Evolutionary conservation across 208 protist genomes (phyloP), one percentile per base, ranked within the genome.

Genomic region (Blastocrithidia nonstop): DNA sequence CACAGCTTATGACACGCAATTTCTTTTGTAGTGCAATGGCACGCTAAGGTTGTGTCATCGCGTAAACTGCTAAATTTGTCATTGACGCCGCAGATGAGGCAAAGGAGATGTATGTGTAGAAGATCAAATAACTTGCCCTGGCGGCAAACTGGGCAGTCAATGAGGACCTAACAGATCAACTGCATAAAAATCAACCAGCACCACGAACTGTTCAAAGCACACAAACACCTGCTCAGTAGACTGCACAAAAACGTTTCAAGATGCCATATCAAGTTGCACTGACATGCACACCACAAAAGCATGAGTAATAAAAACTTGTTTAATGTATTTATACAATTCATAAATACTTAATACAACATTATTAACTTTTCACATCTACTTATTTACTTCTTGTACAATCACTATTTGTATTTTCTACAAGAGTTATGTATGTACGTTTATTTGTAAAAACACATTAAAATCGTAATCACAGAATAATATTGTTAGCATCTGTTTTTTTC

Each of bases 11-110:
- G 55, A 75, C 68, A 0, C 35, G 48, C 3, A 41, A 57, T 7
- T 57, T 87, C 19, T 73, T 86, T 23, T 11, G 29, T 1, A 39
- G 36, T 0, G 50, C 57, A 19, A 81, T 94, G 77, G 51, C 7
- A 1, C 46, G 32, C 20, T 40, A 73, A 21, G 77, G 63, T 0
- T 60, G 86, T 0, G 78, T 91, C 32, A 65, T 90, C 21, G 71
- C 71, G 4, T 81, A 94, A 48, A 94, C 86, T n/a, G 78, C 74
- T 9, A 94, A 94, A 61, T 94, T 94, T 60, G 68, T 89, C 36
- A 52, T 94, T 31, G 75, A 90, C 49, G 72, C 72, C 2, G 54
- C 72, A 40, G 78, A 88, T n/a, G 67, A 59, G 21, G 63, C 71
- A 7, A 91, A 91, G 61, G 54, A 59, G 36, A 66, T 60, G 19